Conservation (phyloP, 495 filamentous ascomycete genomes). For the Aspergillus panamensis region DNA sequence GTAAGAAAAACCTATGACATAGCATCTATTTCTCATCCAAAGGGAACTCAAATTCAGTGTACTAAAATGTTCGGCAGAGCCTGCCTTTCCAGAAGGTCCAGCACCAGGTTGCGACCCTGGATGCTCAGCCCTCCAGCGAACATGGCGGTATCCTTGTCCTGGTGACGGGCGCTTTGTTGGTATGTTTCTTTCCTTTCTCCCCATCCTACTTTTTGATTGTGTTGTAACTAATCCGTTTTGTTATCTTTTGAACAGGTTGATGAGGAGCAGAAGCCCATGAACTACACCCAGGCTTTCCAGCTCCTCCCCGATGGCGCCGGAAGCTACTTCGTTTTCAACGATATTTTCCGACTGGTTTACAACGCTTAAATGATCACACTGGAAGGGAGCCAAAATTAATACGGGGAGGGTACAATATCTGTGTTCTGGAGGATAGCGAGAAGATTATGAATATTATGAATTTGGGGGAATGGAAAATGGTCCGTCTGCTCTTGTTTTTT, state of each 20-base stretch:
- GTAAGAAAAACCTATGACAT: constrained; percentile 45
- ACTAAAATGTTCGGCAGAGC: constrained; percentile 1
- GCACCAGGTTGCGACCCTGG: constrained; percentile 65
- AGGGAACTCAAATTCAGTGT: neutral
- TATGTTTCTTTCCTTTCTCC: constrained; percentile 41
- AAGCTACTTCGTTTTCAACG: constrained; percentile 83
- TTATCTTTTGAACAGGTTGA: constrained; percentile 58
- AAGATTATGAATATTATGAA: constrained; percentile 22
- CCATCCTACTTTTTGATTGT: no score
- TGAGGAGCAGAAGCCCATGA: constrained; percentile 74
- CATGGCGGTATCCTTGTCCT: constrained; percentile 70
- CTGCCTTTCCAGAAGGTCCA: constrained; percentile 77
- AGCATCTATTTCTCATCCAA: neutral
- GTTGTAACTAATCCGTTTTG: neutral
- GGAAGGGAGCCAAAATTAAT: neutral
- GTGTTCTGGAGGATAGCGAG: neutral
- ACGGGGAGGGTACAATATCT: neutral
- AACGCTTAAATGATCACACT: constrained; percentile 15
- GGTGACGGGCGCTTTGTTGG: constrained; percentile 78
- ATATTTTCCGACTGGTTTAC: constrained; percentile 85
- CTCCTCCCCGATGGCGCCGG: constrained; percentile 64
- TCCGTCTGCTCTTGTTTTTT: neutral
- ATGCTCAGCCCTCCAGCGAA: constrained; percentile 68
- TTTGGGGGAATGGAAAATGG: constrained; percentile 3
- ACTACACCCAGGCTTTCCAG: constrained; percentile 82